These are phyloP conservation scores for Vanrija humicola DNA, from an alignment of 1,284 basidiomycete species.

Conservation along the genomic window DNA sequence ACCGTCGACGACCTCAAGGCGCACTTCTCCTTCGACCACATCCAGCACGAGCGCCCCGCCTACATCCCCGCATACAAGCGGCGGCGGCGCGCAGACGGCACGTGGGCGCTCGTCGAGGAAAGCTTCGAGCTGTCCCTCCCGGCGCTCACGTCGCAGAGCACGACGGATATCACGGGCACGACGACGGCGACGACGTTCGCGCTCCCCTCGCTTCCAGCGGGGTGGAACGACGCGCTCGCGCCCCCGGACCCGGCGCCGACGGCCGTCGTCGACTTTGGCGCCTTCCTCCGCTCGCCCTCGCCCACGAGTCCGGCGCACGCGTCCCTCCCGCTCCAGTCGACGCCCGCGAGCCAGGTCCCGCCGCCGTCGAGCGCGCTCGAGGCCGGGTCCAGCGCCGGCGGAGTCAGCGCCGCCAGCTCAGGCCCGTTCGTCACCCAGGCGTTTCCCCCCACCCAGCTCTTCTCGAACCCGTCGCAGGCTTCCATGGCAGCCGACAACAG, in stretches of 20 bases:
- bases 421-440: constrained; percentile 1
- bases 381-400: background rate
- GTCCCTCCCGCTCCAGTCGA: background rate
- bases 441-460: background rate
- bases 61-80: constrained; percentile 11
- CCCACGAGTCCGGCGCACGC: background rate
- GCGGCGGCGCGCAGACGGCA: constrained; percentile 7
- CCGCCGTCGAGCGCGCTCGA: background rate
- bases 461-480: background rate
- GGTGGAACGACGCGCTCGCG: background rate
- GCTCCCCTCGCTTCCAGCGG: background rate
- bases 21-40: constrained; percentile 13
- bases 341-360: constrained; percentile 5
- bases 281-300: constrained; percentile 15
- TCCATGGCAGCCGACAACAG: background rate
- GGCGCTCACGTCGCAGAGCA: background rate
- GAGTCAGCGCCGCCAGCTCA: background rate
- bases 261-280: constrained; percentile 6
- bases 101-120: constrained; percentile 10
- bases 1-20: background rate
- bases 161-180: background rate
- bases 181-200: background rate
- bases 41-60: constrained; percentile 6
- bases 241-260: background rate
- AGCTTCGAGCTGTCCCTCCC: background rate